Percentiles rank a stretch among this genome's conserved stretches.
These are phyloP conservation scores for Basipetospora chlamydospora DNA, from an alignment of 2,329 filamentous ascomycete species.

Conservation along the genomic window DNA sequence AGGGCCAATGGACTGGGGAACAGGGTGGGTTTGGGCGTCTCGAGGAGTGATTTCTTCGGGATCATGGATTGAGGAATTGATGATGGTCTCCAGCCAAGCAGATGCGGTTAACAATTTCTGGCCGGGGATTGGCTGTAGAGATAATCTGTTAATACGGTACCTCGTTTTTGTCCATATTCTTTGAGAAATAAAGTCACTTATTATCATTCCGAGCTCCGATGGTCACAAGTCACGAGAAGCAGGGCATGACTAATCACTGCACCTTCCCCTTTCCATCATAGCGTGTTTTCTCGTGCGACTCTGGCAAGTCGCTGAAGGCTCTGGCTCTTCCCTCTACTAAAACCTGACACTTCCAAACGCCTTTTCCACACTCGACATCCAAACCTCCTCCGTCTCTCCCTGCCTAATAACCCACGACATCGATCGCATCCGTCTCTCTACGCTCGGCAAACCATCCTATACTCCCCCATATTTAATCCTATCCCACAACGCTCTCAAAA, in stretches of 20 bases:
- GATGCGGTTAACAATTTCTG: slow-evolving; percentile 5
- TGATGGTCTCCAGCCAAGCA: slow-evolving; percentile 4
- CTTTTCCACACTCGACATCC: background rate
- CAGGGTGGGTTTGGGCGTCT: background rate
- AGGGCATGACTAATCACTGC: background rate
- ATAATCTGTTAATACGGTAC: background rate
- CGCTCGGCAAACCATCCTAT: slow-evolving; percentile 5
- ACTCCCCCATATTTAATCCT: slow-evolving; percentile 11
- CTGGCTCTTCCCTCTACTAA: slow-evolving; percentile 2
- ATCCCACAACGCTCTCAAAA: slow-evolving; percentile 19
- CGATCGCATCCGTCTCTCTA: background rate
- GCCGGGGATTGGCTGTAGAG: slow-evolving; percentile 1
- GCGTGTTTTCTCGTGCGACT: background rate
- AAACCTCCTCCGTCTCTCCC: too few relatives aligned
- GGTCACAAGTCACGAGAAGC: background rate
- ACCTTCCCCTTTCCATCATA: background rate
- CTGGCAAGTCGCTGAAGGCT: slow-evolving; percentile 2
- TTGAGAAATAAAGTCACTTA: background rate
- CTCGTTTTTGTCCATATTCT: background rate
- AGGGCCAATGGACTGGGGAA: slow-evolving; percentile 27
- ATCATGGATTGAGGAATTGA: slow-evolving; percentile 3
- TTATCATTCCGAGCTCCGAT: background rate
- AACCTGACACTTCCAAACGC: slow-evolving; percentile 1
- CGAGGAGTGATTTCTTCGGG: slow-evolving; percentile 2
- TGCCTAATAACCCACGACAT: slow-evolving; percentile 2